Percentiles rank a stretch among this genome's conserved stretches.
Evolutionary conservation across 1,284 basidiomycete genomes (phyloP).

Genomic region (Rhodotorula sp.): DNA sequence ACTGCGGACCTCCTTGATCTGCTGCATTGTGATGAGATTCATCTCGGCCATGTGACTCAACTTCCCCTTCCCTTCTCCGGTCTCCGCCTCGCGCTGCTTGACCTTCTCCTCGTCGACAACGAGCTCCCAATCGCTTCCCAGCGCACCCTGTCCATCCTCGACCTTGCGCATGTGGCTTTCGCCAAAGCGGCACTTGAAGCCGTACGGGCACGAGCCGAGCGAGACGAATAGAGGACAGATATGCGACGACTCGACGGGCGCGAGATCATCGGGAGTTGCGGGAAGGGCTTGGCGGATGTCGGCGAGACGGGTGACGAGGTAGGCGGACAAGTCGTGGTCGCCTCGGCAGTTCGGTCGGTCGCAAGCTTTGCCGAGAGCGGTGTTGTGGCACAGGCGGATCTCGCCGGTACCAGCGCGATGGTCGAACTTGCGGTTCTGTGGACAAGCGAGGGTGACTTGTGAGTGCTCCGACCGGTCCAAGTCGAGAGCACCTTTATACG

Average conservation of each 20-base stretch:
- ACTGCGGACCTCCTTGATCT: constrained; percentile 60
- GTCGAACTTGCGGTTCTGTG: constrained; percentile 34
- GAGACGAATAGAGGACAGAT: constrained; percentile 71
- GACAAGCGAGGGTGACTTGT: no score
- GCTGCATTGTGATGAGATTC: constrained; percentile 65
- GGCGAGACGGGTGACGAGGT: constrained; percentile 70
- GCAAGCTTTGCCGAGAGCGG: constrained; percentile 65
- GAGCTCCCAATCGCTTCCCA: constrained; percentile 48
- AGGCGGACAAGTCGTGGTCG: constrained; percentile 73
- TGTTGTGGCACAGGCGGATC: constrained; percentile 69
- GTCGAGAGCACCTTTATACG: constrained; percentile 45
- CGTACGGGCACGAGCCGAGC: constrained; percentile 77
- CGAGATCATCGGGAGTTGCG: constrained; percentile 57
- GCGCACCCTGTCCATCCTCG: constrained; percentile 37
- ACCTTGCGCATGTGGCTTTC: constrained; percentile 61
- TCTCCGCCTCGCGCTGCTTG: constrained; percentile 48
- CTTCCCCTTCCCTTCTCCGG: constrained; percentile 51
- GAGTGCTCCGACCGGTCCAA: no score
- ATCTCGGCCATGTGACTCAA: constrained; percentile 61
- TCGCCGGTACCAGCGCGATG: constrained; percentile 57
- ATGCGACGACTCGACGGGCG: constrained; percentile 50
- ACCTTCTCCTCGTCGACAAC: constrained; percentile 61
- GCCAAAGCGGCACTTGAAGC: constrained; percentile 87
- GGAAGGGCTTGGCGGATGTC: constrained; percentile 63
- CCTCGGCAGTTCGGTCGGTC: constrained; percentile 67